A percentile compares a stretch with the other conserved stretches of the same genome.
phyloP scores from a whole-genome alignment of 352 stramenopile genomes.

The Pythium brachiatum region DNA sequence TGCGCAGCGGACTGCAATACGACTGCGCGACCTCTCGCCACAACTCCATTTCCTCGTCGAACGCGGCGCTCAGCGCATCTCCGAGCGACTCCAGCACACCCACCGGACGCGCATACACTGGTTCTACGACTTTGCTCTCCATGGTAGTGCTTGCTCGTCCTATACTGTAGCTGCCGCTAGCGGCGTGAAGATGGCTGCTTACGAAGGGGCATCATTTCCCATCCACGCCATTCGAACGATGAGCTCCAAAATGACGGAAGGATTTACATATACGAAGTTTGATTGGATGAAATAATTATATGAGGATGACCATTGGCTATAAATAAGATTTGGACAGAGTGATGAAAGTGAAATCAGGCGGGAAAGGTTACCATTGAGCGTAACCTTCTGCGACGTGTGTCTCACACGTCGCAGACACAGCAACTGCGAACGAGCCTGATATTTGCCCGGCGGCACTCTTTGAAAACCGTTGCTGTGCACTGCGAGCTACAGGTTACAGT shows the following conservation, averaged over 20 bases:
- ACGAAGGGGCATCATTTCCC: not conserved
- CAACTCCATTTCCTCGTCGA: constrained; percentile 10
- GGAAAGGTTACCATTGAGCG: not conserved
- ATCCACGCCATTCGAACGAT: not conserved
- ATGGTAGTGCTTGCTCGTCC: not conserved
- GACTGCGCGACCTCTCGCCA: constrained; percentile 15
- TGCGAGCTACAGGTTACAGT: too few relatives aligned
- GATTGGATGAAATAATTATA: not conserved
- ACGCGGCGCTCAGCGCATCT: constrained; percentile 9
- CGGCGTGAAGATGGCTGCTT: not conserved
- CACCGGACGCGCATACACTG: not conserved
- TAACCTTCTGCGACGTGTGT: not conserved
- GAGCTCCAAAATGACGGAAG: not conserved
- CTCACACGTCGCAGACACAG: not conserved
- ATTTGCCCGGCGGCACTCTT: too few relatives aligned
- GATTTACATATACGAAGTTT: not conserved
- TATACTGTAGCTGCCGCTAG: not conserved
- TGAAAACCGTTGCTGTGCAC: too few relatives aligned
- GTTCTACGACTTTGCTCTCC: not conserved
- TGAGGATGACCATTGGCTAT: not conserved
- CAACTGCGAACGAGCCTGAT: too few relatives aligned
- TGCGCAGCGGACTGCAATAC: not conserved
- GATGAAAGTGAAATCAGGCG: too few relatives aligned
- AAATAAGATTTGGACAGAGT: not conserved
- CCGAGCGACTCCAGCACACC: constrained; percentile 7